Evolutionary conservation across 2,329 filamentous ascomycete genomes (phyloP), one percentile per base, ranked within the genome.

Genomic region (Fusarium sarcochroum): DNA sequence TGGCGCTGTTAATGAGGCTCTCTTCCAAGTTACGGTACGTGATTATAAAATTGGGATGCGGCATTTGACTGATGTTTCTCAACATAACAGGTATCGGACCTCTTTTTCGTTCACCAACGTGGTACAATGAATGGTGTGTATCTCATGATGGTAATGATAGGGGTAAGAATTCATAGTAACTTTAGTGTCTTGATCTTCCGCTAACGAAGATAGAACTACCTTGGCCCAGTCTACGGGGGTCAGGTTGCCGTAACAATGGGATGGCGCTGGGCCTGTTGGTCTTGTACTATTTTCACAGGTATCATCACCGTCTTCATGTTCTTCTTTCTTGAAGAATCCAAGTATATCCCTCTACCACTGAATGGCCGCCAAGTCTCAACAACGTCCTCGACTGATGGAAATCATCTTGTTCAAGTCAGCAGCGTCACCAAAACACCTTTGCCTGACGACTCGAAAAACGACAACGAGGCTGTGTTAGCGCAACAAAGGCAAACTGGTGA

Each of bases 261-360:
- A 0, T 78, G 75, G 76, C 72, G 76, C 1, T 76, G 75, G 74
- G 82, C 87, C 6, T 83, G 85, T 55, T 77, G 74, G 58, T 79
- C 72, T 37, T 67, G 63, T 35, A 52, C 56, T 5, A 67, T 76
- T 2, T 63, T 74, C 6, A 69, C 73, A 4, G 68, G 67, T 0
- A 38, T 68, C 1, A 54, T 66, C 13, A 42, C 66, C 5, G 4
- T 73, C 8, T n/a, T 66, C 5, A 65, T 76, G 42, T 35, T 74
- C 21, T 69, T 75, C 15, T 81, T 86, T 14, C 85, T 81, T 42
- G 68, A 72, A 17, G 66, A 70, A 25, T 58, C 68, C 1, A 69
- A 68, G 2, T 64, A 49, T 13, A 55, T 51, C 1, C 54, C 44
- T 6, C 27, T 50, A 3, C 18, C 46, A 0, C 18, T 67, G 5